phyloP scores from a whole-genome alignment of 495 filamentous ascomycete genomes.

The Neurospora africana region DNA sequence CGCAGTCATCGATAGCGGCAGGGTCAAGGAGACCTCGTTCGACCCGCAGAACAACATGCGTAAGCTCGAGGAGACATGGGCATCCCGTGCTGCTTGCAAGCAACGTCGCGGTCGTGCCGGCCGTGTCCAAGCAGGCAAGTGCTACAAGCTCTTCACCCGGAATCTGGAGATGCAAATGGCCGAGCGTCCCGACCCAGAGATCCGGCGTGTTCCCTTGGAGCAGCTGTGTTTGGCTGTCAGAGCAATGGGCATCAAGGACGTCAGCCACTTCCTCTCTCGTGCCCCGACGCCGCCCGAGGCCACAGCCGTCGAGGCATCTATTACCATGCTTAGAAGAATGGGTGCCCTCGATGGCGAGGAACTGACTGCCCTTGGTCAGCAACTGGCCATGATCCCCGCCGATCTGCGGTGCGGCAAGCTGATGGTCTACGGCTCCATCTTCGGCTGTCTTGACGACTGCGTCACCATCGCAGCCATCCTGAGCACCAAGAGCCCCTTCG shows the following conservation, averaged over 20 bases:
- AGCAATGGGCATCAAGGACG: constrained; percentile 82
- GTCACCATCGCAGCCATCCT: constrained; percentile 87
- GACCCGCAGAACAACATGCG: constrained; percentile 91
- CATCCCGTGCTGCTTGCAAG: constrained; percentile 87
- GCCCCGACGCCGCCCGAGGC: constrained; percentile 81
- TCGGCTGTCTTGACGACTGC: constrained; percentile 79
- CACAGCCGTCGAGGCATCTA: constrained; percentile 73
- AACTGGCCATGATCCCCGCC: constrained; percentile 88
- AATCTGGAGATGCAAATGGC: constrained; percentile 79
- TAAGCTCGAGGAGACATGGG: constrained; percentile 88
- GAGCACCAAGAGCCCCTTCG: constrained; percentile 73
- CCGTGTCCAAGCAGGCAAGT: constrained; percentile 78
- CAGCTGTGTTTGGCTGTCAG: constrained; percentile 89
- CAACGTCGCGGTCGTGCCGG: constrained; percentile 93
- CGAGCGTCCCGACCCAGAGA: constrained; percentile 84
- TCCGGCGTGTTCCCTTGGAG: constrained; percentile 83
- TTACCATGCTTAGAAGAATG: constrained; percentile 67
- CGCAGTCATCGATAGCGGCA: constrained; percentile 88
- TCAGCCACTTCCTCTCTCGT: constrained; percentile 68
- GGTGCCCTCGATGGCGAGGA: constrained; percentile 78
- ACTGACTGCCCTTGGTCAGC: constrained; percentile 80
- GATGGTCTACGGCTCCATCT: constrained; percentile 90
- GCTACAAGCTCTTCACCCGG: constrained; percentile 91
- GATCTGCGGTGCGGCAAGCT: constrained; percentile 89
- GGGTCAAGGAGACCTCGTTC: constrained; percentile 93